Percentiles rank a stretch among this genome's conserved stretches.
Evolutionary conservation across 2,329 filamentous ascomycete genomes (phyloP).

Genomic region (Sphaerulina vaccinii): DNA sequence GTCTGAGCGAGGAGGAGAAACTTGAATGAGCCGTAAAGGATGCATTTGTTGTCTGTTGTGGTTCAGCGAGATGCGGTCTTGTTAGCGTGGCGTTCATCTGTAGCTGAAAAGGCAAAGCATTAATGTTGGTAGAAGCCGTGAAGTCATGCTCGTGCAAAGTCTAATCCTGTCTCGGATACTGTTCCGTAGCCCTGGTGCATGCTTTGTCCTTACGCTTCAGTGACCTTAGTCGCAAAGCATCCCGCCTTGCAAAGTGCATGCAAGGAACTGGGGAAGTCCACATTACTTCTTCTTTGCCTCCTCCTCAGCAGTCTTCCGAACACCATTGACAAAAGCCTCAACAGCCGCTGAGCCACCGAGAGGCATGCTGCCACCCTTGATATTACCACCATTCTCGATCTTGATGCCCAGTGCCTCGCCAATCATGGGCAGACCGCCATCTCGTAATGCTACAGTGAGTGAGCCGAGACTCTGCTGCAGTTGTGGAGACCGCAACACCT

Average conservation of each 20-base stretch:
- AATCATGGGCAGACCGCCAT: slow-evolving; percentile 86
- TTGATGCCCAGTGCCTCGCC: slow-evolving; percentile 79
- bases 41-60: neutral
- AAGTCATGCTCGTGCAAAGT: too few species aligned
- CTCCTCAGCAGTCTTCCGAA: slow-evolving; percentile 74
- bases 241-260: neutral
- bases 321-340: slow-evolving; percentile 84
- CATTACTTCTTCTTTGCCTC: slow-evolving; percentile 37
- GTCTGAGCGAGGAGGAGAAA: slow-evolving; percentile 19
- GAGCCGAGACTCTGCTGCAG: slow-evolving; percentile 83
- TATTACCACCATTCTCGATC: slow-evolving; percentile 79
- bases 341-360: slow-evolving; percentile 85
- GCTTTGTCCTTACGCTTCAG: too few species aligned
- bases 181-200: too few species aligned
- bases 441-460: slow-evolving; percentile 81
- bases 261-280: neutral
- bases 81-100: neutral
- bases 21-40: neutral
- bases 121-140: too few species aligned
- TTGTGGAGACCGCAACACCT: slow-evolving; percentile 84
- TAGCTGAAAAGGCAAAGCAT: neutral
- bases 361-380: slow-evolving; percentile 75
- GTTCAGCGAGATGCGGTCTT: neutral
- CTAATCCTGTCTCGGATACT: too few species aligned
- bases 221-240: too few species aligned